Evolutionary conservation across 352 stramenopile genomes (phyloP).

Genomic region (Peronospora destructor): DNA sequence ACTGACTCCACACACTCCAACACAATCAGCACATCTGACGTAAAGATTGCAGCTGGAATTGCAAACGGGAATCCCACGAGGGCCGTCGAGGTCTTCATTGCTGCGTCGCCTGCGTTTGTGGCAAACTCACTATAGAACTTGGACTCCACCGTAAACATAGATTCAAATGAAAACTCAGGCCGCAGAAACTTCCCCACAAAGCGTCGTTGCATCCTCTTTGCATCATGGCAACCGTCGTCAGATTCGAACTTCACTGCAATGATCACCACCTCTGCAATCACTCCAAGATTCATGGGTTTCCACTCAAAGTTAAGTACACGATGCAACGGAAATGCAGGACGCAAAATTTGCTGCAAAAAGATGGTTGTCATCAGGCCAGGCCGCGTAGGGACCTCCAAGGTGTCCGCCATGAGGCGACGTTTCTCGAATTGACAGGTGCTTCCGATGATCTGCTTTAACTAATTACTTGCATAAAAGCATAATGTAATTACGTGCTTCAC

Average conservation of each 20-base stretch:
- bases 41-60: slow-evolving; percentile 47
- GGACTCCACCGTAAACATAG: slow-evolving; percentile 75
- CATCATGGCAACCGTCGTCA: slow-evolving; percentile 1
- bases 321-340: slow-evolving; percentile 13
- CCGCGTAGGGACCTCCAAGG: slow-evolving; percentile 21
- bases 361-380: slow-evolving; percentile 40
- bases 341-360: slow-evolving; percentile 47
- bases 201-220: slow-evolving; percentile 15
- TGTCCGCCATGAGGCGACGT: slow-evolving; percentile 9
- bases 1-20: slow-evolving; percentile 49
- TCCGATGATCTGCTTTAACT: not conserved
- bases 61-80: slow-evolving; percentile 43
- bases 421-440: slow-evolving; percentile 14
- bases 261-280: slow-evolving; percentile 71
- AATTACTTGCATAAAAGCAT: too few relatives aligned
- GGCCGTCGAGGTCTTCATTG: slow-evolving; percentile 19
- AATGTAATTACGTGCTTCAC: too few relatives aligned
- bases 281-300: slow-evolving; percentile 61
- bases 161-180: slow-evolving; percentile 71
- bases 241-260: slow-evolving; percentile 33
- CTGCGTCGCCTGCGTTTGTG: slow-evolving; percentile 9
- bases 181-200: slow-evolving; percentile 75
- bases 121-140: slow-evolving; percentile 60
- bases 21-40: slow-evolving; percentile 65
- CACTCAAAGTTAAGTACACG: slow-evolving; percentile 45